A percentile compares a stretch with the other conserved stretches of the same genome.
These are phyloP conservation scores for Cyclotella baltica DNA, from an alignment of 108 stramenopile genomes.

Conservation along the genomic window DNA sequence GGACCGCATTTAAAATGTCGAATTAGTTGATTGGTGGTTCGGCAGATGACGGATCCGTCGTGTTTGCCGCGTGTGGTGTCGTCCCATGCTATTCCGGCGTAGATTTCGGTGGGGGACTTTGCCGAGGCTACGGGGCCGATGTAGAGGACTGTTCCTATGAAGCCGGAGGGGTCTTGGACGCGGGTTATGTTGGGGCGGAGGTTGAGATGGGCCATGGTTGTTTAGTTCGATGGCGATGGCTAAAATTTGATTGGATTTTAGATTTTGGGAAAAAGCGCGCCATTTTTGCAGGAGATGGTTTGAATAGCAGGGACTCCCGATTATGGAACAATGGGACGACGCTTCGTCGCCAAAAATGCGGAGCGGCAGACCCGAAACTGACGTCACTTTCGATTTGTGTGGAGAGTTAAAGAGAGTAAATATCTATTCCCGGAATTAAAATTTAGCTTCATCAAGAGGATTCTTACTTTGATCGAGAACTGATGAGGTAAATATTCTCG, in stretches of 20 bases:
- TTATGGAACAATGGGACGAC: background rate
- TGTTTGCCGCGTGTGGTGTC: slow-evolving; percentile 87
- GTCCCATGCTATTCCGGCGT: slow-evolving; percentile 91
- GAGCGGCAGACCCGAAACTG: background rate
- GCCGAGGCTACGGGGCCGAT: slow-evolving; percentile 89
- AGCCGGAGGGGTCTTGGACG: slow-evolving; percentile 83
- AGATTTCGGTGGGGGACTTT: slow-evolving; percentile 76
- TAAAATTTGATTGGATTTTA: background rate
- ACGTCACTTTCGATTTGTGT: slow-evolving; percentile 11
- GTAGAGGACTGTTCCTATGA: slow-evolving; percentile 86
- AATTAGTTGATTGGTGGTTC: slow-evolving; percentile 72
- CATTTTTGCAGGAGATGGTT: background rate
- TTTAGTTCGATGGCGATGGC: background rate
- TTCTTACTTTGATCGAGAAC: too few species aligned
- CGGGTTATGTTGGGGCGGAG: slow-evolving; percentile 67
- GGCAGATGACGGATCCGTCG: slow-evolving; percentile 85
- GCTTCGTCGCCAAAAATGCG: background rate
- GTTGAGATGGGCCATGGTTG: slow-evolving; percentile 1
- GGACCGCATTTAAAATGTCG: slow-evolving; percentile 79
- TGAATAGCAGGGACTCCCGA: background rate
- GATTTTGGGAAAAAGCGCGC: background rate
- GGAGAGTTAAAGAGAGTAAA: background rate
- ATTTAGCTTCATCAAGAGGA: background rate
- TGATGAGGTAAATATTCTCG: background rate
- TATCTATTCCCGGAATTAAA: background rate